Evolutionary conservation across 2,329 filamentous ascomycete species (phyloP), one percentile per base, ranked within the genome.

Genomic region (Penicillium sp.): DNA sequence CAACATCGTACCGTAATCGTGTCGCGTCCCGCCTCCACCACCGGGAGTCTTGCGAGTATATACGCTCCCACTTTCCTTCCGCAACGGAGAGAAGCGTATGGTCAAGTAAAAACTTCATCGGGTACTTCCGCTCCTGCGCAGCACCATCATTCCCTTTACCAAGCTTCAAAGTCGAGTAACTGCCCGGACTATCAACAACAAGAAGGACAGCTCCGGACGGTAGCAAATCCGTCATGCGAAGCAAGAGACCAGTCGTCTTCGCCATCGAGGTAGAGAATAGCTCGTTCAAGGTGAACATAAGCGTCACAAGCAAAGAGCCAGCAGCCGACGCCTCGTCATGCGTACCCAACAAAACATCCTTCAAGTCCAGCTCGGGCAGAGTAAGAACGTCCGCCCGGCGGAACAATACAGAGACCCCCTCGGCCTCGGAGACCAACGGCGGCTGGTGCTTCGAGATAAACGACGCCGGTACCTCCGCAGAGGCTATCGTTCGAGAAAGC

Each of bases 221-320:
- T 2, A 86, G 60, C 1, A 68, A 51, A 2, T 77, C 70, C 0
- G 85, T 87, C 13, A 96, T 69, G 1, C 72, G 72, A 3, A 88
- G 75, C 0, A 98, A 73, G 50, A 97, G 83, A 3, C 73, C 72
- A 0, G 91, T 94, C 0, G 91, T 88, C 52, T 81, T 80, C 2
- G 81, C 74, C 16, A 89, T 79, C 1, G 83, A 87, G 0, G 79
- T 74, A 0, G 86, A 84, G 71, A 96, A 97, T 0, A 98, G 80
- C 68, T 98, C 93, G 64, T 97, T 97, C 32, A 97, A 77, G 0
- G 91, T 96, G 73, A 97, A 98, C 68, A 97, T 80, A 9, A 97
- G 69, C 0, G 90, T 95, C 10, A 94, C 72, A 1, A 96, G 67
- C 3, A 75, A 52, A 7, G 76, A 59, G 6, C 44, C 13, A 21